A percentile compares a stretch with the other conserved stretches of the same genome.
Evolutionary conservation across 371 early-diverging fungal species (phyloP).

Genomic region (Thermomucor indicae-seudaticae): DNA sequence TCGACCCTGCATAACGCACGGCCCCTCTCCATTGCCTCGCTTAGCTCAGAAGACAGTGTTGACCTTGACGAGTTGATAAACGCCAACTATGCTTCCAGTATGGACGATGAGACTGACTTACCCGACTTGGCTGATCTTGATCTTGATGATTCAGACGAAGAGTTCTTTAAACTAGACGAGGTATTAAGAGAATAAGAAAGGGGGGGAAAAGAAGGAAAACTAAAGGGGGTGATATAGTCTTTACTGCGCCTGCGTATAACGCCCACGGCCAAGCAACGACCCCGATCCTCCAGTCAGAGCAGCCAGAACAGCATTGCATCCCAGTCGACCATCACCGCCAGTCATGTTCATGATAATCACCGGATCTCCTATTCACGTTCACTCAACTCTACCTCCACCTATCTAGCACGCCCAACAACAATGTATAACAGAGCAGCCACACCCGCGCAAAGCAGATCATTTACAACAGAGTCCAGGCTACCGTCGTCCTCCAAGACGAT

Average conservation of each 20-base stretch:
- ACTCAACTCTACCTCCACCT: not conserved
- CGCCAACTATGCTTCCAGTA: constrained; percentile 31
- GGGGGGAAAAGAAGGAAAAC: not conserved
- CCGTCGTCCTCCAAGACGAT: no score
- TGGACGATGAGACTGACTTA: constrained; percentile 41
- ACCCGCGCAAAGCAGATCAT: constrained; percentile 7
- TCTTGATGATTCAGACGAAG: constrained; percentile 42
- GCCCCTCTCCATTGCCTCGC: constrained; percentile 32
- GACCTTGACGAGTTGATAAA: constrained; percentile 41
- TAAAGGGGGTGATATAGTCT: not conserved
- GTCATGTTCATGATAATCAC: constrained; percentile 8
- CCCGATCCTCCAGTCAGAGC: constrained; percentile 35
- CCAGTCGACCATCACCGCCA: constrained; percentile 31
- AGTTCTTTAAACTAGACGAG: constrained; percentile 43
- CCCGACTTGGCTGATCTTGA: constrained; percentile 32
- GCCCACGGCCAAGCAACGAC: not conserved
- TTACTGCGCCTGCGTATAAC: not conserved
- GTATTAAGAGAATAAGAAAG: constrained; percentile 7
- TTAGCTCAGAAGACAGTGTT: constrained; percentile 41
- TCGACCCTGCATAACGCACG: constrained; percentile 12
- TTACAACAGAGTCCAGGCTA: constrained; percentile 9
- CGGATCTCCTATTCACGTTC: not conserved
- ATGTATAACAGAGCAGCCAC: not conserved
- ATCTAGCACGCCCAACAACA: not conserved
- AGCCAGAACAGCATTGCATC: constrained; percentile 43